Conservation (phyloP, 495 filamentous ascomycete genomes). For the Talaromyces thailandensis region DNA sequence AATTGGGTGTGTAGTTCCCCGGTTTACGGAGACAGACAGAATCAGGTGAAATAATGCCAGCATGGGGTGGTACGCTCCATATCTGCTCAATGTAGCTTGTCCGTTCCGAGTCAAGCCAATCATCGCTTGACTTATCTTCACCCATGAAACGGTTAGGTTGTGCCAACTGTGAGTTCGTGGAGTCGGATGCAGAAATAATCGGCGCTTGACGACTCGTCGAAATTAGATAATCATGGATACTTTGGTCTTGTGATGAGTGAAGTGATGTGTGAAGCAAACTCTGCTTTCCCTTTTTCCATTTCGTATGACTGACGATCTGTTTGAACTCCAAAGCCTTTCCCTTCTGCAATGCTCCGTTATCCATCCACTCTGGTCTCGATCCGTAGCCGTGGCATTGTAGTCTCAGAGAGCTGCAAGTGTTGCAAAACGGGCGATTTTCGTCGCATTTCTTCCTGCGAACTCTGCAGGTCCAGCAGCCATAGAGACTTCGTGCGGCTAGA, state of each 20-base stretch:
- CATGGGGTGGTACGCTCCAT: background rate
- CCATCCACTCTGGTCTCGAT: slow-evolving; percentile 12
- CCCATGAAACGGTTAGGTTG: background rate
- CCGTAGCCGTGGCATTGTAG: slow-evolving; percentile 12
- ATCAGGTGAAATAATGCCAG: background rate
- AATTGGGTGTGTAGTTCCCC: background rate
- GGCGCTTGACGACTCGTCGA: background rate
- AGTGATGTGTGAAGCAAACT: background rate
- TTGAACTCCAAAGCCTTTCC: background rate
- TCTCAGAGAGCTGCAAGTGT: slow-evolving; percentile 8
- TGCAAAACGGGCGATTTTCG: slow-evolving; percentile 5
- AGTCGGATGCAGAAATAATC: background rate
- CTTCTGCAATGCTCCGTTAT: slow-evolving; percentile 3
- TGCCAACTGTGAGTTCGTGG: background rate
- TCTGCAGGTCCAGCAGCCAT: slow-evolving; percentile 12
- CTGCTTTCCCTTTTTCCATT: background rate
- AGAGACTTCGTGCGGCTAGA: background rate
- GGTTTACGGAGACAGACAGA: background rate
- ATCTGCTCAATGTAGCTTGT: background rate
- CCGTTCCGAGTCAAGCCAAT: background rate
- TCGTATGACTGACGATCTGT: background rate
- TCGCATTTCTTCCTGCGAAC: slow-evolving; percentile 10
- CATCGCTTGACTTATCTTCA: background rate
- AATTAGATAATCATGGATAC: background rate
- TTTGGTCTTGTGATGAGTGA: background rate